phyloP scores from a whole-genome alignment of 2,329 filamentous ascomycete genomes.

The Grosmannia huntii region DNA sequence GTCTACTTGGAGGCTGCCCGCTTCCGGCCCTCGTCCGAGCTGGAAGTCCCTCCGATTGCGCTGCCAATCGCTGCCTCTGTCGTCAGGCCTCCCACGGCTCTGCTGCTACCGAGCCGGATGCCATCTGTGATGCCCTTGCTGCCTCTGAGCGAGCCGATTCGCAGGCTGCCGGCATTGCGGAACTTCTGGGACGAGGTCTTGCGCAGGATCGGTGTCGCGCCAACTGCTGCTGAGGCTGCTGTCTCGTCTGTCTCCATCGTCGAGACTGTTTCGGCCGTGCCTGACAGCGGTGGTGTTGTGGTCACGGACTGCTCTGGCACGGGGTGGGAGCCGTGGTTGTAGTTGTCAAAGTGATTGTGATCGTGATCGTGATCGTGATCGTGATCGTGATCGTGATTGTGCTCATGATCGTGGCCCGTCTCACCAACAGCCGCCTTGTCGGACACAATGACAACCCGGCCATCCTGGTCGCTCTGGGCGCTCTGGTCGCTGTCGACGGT shows the following conservation, averaged over 20 bases:
- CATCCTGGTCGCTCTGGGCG: neutral
- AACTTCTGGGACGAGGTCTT: slow-evolving; percentile 9
- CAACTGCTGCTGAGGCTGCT: neutral
- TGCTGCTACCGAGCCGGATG: slow-evolving; percentile 12
- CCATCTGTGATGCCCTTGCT: slow-evolving; percentile 10
- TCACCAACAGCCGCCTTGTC: neutral
- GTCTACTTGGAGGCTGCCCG: neutral
- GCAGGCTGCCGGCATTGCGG: slow-evolving; percentile 19
- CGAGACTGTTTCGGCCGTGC: neutral
- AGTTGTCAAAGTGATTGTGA: no score
- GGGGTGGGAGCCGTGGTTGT: no score
- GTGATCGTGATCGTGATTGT: neutral
- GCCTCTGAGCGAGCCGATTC: slow-evolving; percentile 17
- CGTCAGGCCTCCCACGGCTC: slow-evolving; percentile 11
- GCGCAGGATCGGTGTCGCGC: neutral
- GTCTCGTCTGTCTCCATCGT: neutral
- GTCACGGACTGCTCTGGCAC: no score
- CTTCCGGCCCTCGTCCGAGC: neutral
- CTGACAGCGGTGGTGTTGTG: neutral
- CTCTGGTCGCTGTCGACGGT: neutral
- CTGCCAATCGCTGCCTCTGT: slow-evolving; percentile 5
- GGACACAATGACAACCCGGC: neutral
- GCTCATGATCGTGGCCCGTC: neutral
- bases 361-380: no score
- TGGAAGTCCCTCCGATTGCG: neutral